Base-by-base conservation (phyloP, 2,329 filamentous ascomycete species). In the Aspergillus pseudoglaucus region DNA sequence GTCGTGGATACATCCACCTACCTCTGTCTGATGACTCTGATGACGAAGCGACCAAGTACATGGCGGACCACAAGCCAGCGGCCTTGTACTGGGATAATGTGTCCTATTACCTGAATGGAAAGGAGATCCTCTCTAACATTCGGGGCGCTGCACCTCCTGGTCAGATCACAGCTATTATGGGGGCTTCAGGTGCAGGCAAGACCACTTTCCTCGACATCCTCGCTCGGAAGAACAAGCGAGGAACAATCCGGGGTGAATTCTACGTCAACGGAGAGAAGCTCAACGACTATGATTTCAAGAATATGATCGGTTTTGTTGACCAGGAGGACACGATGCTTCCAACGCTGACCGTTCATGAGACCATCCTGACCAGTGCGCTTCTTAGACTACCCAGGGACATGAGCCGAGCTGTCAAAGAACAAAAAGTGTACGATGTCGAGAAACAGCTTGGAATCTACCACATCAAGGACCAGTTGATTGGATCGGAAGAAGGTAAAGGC, bases 121-220 rank as follows among this genome's bases (percentile, higher is more conserved):
- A 88, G 69, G 79, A 87, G 45, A 96, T 98, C 42, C 75, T 98
- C 2, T 78, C 79, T 14, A 82, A 80, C 12, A 85, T 98, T 30
- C 84, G 85, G 55, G 93, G 93, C 42, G 83, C 89, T 38, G 90
- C 91, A n/a, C 86, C 87, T 57, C 90, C 91, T 2, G 94, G 94
- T n/a, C 90, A 98, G 66, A 82, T 97, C 6, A 88, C 91, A 56
- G 93, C 93, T 7, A 95, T 98, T 60, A 98, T 98, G 91, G 93
- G 93, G 48, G 91, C 93, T 6, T 98, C 93, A 0, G 93, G 93
- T 25, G 94, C 93, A 38, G 93, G 93, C 50, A 98, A 98, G 72
- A 98, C 93, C 0, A 95, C 90, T 0, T 97, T 98, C 68, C 75
- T 98, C 40, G 93, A 98, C 63, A 95, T 98, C 50, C 75, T 98